Percentiles rank a stretch among this genome's conserved stretches.
Evolutionary conservation across 2,329 filamentous ascomycete species (phyloP).

Genomic region (Fusarium sp.): DNA sequence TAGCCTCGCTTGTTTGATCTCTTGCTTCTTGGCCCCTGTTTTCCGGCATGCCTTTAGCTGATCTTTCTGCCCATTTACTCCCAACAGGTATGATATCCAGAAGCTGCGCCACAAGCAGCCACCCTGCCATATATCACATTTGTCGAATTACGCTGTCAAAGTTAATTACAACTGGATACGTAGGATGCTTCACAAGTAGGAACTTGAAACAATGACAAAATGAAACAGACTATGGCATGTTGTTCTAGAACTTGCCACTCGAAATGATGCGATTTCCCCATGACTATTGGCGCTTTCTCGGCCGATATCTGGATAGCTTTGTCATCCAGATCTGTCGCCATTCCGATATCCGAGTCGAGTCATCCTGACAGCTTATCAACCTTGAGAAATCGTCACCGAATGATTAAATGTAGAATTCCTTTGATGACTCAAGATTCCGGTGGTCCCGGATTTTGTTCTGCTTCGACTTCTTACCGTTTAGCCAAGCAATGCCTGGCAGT

Average conservation of each 20-base stretch:
- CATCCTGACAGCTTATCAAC: constrained; percentile 20
- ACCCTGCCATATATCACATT: constrained; percentile 6
- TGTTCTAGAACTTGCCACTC: constrained; percentile 14
- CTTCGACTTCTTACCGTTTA: background rate
- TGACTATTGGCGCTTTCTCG: constrained; percentile 1
- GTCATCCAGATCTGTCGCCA: constrained; percentile 26
- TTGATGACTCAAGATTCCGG: constrained; percentile 21
- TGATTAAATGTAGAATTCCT: background rate
- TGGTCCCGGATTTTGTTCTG: background rate
- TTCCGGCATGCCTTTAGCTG: constrained; percentile 15
- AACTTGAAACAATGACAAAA: background rate
- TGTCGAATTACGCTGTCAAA: constrained; percentile 1
- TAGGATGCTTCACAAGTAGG: background rate
- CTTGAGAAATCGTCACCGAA: constrained; percentile 13
- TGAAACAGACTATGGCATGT: background rate
- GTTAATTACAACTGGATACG: background rate
- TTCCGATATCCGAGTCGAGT: constrained; percentile 41
- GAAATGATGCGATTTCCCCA: constrained; percentile 40
- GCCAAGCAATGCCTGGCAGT: constrained; percentile 20
- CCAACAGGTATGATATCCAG: background rate
- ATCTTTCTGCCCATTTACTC: constrained; percentile 11
- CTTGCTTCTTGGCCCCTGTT: background rate
- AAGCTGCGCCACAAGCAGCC: constrained; percentile 29
- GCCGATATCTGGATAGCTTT: constrained; percentile 17
- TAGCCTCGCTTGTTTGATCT: background rate